Conservation (phyloP, 1,284 basidiomycete species). For the Cryptococcus sp. region DNA sequence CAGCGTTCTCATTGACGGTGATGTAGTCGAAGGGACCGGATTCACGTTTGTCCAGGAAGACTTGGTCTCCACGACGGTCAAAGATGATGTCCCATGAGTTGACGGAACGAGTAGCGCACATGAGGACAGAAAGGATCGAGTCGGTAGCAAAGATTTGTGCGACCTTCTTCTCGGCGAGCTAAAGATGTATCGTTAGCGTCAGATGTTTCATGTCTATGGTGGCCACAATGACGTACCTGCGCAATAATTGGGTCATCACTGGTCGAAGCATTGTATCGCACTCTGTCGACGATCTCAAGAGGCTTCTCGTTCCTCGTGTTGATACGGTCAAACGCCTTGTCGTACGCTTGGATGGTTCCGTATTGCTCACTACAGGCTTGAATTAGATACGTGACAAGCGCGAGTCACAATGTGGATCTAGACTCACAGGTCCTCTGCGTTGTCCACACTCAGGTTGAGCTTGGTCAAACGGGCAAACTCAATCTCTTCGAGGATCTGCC, state of each 20-base stretch:
- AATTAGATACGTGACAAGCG: background rate
- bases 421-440: conserved; percentile 80
- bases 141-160: conserved; percentile 93
- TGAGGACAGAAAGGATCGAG: conserved; percentile 91
- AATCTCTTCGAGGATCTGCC: conserved; percentile 95
- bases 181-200: conserved; percentile 5
- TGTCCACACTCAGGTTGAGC: conserved; percentile 87
- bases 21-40: conserved; percentile 95
- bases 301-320: conserved; percentile 89
- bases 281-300: conserved; percentile 88
- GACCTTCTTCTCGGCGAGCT: conserved; percentile 75
- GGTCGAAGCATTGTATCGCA: conserved; percentile 96
- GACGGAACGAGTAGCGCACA: conserved; percentile 92
- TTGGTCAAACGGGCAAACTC: conserved; percentile 93
- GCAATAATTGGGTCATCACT: conserved; percentile 96
- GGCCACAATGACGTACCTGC: conserved; percentile 58
- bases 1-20: conserved; percentile 98
- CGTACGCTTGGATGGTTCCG: conserved; percentile 89
- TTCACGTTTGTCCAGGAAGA: conserved; percentile 98
- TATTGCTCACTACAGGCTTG: conserved; percentile 67
- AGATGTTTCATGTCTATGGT: background rate
- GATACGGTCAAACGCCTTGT: conserved; percentile 93
- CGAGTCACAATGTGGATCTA: conserved; percentile 4
- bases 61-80: conserved; percentile 84
- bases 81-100: conserved; percentile 99